Conservation (phyloP, 2,329 filamentous ascomycete species). For the Metarhizium humberi region DNA sequence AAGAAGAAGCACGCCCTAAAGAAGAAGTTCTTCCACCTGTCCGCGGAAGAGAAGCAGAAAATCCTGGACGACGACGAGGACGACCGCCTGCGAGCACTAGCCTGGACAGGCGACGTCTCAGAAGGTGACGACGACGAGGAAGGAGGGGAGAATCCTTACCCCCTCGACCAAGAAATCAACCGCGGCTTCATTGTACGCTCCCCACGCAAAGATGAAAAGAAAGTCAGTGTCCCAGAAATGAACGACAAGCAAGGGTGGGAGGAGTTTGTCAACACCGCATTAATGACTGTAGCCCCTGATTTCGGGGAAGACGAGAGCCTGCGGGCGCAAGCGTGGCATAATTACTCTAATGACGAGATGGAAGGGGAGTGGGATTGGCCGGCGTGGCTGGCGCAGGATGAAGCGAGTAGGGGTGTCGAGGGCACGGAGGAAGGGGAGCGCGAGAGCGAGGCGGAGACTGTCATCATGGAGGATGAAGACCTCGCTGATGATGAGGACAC, state of each 20-base stretch:
- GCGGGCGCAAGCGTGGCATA: constrained; percentile 14
- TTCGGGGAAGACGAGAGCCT: constrained; percentile 15
- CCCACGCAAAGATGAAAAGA: constrained; percentile 4
- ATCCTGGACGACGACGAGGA: constrained; percentile 28
- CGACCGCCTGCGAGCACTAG: constrained; percentile 24
- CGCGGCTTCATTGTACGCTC: constrained; percentile 20
- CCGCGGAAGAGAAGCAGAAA: constrained; percentile 23
- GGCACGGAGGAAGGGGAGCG: background rate
- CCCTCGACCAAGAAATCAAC: constrained; percentile 23
- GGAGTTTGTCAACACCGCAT: constrained; percentile 15
- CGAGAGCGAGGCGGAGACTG: constrained; percentile 7
- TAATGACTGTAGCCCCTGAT: constrained; percentile 14
- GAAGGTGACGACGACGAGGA: constrained; percentile 5
- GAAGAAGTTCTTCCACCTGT: constrained; percentile 31
- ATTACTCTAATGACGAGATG: constrained; percentile 9
- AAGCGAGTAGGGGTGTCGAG: background rate
- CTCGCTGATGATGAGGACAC: constrained; percentile 5
- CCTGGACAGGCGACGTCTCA: constrained; percentile 19
- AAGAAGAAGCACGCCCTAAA: constrained; percentile 34
- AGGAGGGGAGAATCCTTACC: constrained; percentile 5
- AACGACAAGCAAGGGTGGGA: constrained; percentile 16
- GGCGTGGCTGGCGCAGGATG: constrained; percentile 12
- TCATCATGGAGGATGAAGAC: constrained; percentile 4
- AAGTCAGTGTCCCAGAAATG: constrained; percentile 5
- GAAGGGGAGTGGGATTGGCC: constrained; percentile 14